These are phyloP conservation scores for Brachypodium distachyon DNA, from an alignment of 202 grass and related monocot species.

Conservation along the genomic window DNA sequence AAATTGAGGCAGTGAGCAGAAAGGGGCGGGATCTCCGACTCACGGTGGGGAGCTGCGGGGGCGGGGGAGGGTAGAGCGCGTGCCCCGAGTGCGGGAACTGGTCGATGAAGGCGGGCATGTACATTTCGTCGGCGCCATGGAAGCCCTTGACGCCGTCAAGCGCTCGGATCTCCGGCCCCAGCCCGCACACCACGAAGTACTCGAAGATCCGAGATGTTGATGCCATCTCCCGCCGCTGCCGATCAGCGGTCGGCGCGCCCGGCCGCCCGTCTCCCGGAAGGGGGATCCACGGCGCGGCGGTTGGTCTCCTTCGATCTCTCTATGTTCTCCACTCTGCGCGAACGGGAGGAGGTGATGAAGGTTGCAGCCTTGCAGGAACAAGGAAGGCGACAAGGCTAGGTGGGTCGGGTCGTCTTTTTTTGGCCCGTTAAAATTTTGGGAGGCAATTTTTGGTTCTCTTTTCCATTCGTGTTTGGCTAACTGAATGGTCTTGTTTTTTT, in stretches of 20 bases:
- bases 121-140: constrained; percentile 66
- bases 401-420: constrained; percentile 15
- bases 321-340: background rate
- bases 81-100: constrained; percentile 79
- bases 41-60: constrained; percentile 93
- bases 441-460: background rate
- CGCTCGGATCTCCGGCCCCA: constrained; percentile 87
- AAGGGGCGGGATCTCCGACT: constrained; percentile 25
- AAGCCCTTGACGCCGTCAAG: constrained; percentile 81
- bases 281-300: background rate
- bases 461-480: too few relatives aligned
- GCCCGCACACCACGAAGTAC: constrained; percentile 97
- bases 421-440: constrained; percentile 34
- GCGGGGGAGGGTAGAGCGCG: constrained; percentile 76
- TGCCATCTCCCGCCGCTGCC: constrained; percentile 19
- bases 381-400: constrained; percentile 24
- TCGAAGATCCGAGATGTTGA: constrained; percentile 68
- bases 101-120: constrained; percentile 83
- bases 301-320: background rate
- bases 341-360: background rate
- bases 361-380: background rate
- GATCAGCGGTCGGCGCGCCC: background rate
- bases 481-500: too few relatives aligned
- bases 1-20: background rate
- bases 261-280: background rate